phyloP scores from a whole-genome alignment of 805 yeast genomes.

The Candida takata region DNA sequence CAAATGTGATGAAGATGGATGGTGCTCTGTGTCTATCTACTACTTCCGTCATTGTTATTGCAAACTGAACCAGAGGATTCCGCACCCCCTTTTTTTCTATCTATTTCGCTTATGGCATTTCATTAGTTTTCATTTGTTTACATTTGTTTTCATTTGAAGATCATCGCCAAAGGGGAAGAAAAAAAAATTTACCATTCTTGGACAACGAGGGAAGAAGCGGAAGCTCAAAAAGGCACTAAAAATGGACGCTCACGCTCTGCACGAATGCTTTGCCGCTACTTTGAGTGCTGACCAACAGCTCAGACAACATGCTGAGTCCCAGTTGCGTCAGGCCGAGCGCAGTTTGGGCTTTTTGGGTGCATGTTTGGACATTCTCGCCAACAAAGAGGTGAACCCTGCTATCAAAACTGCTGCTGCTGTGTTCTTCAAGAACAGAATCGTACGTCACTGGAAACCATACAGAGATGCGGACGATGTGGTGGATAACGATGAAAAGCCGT shows the following conservation, averaged over 20 bases:
- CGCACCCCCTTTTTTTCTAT: neutral
- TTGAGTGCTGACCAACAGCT: conserved; percentile 55
- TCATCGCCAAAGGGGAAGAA: neutral
- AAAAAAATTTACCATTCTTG: neutral
- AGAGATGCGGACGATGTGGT: conserved; percentile 33
- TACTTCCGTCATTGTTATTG: no score
- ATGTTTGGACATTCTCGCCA: conserved; percentile 66
- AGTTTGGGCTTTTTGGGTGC: conserved; percentile 75
- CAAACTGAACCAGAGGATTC: no score
- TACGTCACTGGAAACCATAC: conserved; percentile 49
- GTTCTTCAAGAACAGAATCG: conserved; percentile 70
- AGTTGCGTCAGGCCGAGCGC: conserved; percentile 49
- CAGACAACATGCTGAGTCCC: conserved; percentile 64
- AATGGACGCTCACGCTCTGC: conserved; percentile 66
- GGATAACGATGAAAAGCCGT: conserved; percentile 66
- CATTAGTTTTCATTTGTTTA: neutral
- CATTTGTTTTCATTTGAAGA: no score
- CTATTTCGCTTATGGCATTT: neutral
- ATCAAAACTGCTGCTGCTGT: conserved; percentile 72
- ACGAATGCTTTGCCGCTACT: conserved; percentile 75
- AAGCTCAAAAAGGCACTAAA: neutral
- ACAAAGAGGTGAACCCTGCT: conserved; percentile 41
- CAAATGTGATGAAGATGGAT: conserved; percentile 8
- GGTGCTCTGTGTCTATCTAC: conserved; percentile 3
- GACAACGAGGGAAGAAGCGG: neutral